Conservation (phyloP, 352 stramenopile species). For the Pythium chondricola region DNA sequence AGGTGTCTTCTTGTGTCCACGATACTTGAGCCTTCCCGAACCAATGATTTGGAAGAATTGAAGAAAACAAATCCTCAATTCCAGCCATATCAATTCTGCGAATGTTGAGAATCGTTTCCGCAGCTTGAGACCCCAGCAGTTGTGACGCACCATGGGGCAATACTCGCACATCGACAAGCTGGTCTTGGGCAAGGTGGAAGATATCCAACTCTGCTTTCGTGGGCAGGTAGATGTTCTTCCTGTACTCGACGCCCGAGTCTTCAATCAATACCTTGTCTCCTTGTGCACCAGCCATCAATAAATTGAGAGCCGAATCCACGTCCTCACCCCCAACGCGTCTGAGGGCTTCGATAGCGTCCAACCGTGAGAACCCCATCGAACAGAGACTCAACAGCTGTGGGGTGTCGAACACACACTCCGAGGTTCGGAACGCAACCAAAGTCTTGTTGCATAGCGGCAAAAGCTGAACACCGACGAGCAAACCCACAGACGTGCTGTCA, state of each 20-base stretch:
- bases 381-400: slow-evolving; percentile 56
- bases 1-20: slow-evolving; percentile 20
- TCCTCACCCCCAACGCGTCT: slow-evolving; percentile 23
- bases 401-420: slow-evolving; percentile 10
- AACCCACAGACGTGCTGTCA: slow-evolving; percentile 8
- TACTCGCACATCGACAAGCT: slow-evolving; percentile 37
- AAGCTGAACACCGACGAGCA: slow-evolving; percentile 44
- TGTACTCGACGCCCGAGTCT: neutral
- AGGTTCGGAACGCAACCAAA: slow-evolving; percentile 30
- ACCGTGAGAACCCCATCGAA: slow-evolving; percentile 59
- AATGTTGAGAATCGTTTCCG: slow-evolving; percentile 36
- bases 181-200: slow-evolving; percentile 24
- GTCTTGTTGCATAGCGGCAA: slow-evolving; percentile 51
- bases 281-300: slow-evolving; percentile 33
- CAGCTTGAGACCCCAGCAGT: slow-evolving; percentile 28
- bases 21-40: slow-evolving; percentile 25
- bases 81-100: slow-evolving; percentile 37
- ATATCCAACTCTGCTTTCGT: slow-evolving; percentile 38
- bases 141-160: slow-evolving; percentile 21
- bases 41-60: slow-evolving; percentile 44
- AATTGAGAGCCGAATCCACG: slow-evolving; percentile 58
- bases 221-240: slow-evolving; percentile 33
- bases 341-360: slow-evolving; percentile 38
- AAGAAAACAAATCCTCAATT: slow-evolving; percentile 47
- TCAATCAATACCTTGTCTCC: neutral